Evolutionary conservation across 129 eudicot genomes (phyloP), one percentile per base, ranked within the genome.

Genomic region (Apium graveolens): DNA sequence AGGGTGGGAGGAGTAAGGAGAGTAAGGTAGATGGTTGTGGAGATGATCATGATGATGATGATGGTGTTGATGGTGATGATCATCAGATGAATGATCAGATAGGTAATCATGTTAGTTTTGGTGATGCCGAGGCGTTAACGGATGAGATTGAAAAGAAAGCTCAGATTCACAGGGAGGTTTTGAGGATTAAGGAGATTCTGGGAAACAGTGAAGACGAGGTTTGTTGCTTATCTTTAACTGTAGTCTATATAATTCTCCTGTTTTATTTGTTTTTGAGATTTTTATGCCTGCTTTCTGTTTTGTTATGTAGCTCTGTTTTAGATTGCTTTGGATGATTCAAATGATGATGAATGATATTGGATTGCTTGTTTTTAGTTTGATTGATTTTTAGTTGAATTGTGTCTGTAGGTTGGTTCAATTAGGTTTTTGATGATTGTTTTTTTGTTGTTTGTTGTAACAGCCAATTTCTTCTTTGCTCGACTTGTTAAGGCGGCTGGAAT

Each of bases 71-170:
- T n/a, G 83, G 12, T 34, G 39, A 7, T 76, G 74, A 44, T 44
- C 48, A 44, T 11, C 48, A 84, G 72, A 63, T 84, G 85, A 85
- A 83, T 78, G 81, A 86, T 74, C 91, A 85, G 9, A 44, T 43
- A 37, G 83, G 79, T 74, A 86, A 90, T 71, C 77, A 82, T 78
- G 84, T 82, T 70, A 90, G 91, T 57, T 90, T 81, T 85, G 97
- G 83, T 14, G 97, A 87, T 77, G 99, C 91, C 17, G 99, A 96
- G 84, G 97, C 95, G 49, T 84, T 96, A 79, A 87, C 88, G 5
- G 90, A 92, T 85, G 96, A 86, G 83, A 86, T 96, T 63, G 97
- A 96, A 74, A 85, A 85, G 62, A 91, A 92, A 78, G 82, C 83
- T 1, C 84, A 70, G 71, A 76, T 79, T 66, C 51, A 81, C 71